Evolutionary conservation across 257 asterid genomes (phyloP).

Genomic region (Echium plantagineum): DNA sequence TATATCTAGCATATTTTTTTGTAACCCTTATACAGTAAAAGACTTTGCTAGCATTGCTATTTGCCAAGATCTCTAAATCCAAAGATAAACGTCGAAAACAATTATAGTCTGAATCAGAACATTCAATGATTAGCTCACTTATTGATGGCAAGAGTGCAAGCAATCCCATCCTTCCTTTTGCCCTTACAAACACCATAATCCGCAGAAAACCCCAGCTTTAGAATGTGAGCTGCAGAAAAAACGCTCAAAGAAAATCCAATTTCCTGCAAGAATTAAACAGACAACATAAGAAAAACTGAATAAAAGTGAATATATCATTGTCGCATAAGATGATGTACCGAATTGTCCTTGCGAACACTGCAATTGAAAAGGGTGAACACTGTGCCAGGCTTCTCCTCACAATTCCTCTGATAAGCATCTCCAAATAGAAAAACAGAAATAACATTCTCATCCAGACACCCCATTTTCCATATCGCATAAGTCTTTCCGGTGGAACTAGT

Average conservation of each 20-base stretch:
- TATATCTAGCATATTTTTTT: background rate
- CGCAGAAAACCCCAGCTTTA: constrained; percentile 65
- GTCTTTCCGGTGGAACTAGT: constrained; percentile 81
- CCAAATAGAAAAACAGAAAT: constrained; percentile 82
- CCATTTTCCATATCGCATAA: constrained; percentile 67
- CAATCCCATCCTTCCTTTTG: constrained; percentile 56
- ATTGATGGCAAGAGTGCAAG: constrained; percentile 52
- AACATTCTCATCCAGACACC: constrained; percentile 55
- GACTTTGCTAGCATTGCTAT: background rate
- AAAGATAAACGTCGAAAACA: too few species aligned
- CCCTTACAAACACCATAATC: constrained; percentile 81
- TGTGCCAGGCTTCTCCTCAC: constrained; percentile 56
- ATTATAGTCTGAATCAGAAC: too few species aligned
- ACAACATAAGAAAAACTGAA: constrained; percentile 6
- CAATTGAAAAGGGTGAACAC: constrained; percentile 69
- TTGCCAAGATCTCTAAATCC: too few species aligned
- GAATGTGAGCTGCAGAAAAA: constrained; percentile 55
- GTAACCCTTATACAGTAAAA: background rate
- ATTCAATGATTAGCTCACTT: constrained; percentile 29
- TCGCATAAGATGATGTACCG: constrained; percentile 30
- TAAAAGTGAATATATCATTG: constrained; percentile 2
- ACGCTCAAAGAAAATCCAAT: constrained; percentile 66
- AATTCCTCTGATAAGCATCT: constrained; percentile 64
- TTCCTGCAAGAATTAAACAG: constrained; percentile 41
- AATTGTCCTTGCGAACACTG: constrained; percentile 55